Conservation (phyloP, 164 flowering plant species). For the Liriodendron chinense region DNA sequence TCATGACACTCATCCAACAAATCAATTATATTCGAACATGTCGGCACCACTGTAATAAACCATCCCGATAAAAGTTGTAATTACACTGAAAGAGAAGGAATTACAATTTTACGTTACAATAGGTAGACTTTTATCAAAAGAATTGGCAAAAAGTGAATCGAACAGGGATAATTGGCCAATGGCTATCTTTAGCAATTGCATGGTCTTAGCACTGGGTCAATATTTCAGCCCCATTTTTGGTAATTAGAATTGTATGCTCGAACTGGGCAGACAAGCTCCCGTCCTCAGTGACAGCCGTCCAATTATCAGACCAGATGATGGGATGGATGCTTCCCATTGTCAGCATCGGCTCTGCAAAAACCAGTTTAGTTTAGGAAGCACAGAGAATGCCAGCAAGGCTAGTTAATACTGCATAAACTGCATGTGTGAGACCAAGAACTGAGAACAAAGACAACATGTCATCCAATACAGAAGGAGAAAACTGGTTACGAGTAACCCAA, state of each 20-base stretch:
- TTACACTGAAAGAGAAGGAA: no score
- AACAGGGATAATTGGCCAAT: neutral
- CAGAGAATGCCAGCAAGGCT: neutral
- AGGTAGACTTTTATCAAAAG: no score
- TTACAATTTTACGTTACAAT: no score
- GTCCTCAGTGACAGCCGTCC: constrained; percentile 95
- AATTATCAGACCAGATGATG: constrained; percentile 85
- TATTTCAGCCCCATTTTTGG: constrained; percentile 82
- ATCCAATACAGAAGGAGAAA: no score
- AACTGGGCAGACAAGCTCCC: constrained; percentile 96
- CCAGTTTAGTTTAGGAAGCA: no score
- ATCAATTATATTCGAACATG: no score
- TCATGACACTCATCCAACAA: no score
- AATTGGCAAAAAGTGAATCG: no score
- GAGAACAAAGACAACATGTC: no score
- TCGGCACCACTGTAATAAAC: no score
- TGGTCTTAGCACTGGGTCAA: constrained; percentile 57
- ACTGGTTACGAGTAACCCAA: no score
- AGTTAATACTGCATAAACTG: neutral
- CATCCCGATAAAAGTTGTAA: no score
- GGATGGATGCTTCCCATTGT: constrained; percentile 81
- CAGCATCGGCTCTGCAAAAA: constrained; percentile 86
- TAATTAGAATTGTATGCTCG: constrained; percentile 87
- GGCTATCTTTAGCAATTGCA: neutral
- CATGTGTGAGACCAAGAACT: neutral